Evolutionary conservation across 352 stramenopile species (phyloP).

Genomic region (Pythium grandisporangium): DNA sequence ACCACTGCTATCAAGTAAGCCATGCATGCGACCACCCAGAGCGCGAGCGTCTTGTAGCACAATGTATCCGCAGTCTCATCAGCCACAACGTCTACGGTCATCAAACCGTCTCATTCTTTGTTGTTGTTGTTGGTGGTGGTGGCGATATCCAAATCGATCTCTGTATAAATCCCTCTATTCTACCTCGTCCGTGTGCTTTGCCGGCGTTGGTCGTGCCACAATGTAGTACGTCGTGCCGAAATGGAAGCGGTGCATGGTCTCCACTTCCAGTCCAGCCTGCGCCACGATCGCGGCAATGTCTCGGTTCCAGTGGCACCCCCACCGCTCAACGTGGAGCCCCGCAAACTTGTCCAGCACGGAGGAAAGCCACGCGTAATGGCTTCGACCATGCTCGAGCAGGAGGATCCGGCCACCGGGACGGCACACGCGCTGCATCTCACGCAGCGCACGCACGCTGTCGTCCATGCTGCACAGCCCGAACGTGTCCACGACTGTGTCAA

Average conservation of each 20-base stretch:
- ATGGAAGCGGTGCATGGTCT: slow-evolving; percentile 87
- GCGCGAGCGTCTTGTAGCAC: too few species aligned
- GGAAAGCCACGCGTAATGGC: slow-evolving; percentile 85
- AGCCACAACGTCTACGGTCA: too few species aligned
- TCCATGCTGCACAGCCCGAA: slow-evolving; percentile 96
- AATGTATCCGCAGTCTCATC: too few species aligned
- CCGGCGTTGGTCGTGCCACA: slow-evolving; percentile 32
- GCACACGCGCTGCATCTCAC: slow-evolving; percentile 92
- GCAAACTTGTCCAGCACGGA: slow-evolving; percentile 91
- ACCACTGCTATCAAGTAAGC: too few species aligned
- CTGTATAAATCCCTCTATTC: too few species aligned
- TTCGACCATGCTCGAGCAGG: slow-evolving; percentile 93
- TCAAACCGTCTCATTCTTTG: too few species aligned
- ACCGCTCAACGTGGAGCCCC: slow-evolving; percentile 87
- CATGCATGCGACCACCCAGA: too few species aligned
- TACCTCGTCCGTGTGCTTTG: too few species aligned
- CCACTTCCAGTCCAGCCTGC: slow-evolving; percentile 74
- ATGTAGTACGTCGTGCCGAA: slow-evolving; percentile 95
- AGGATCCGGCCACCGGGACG: slow-evolving; percentile 82
- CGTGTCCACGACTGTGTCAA: slow-evolving; percentile 95
- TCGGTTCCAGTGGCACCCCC: slow-evolving; percentile 95
- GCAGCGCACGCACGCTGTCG: slow-evolving; percentile 84
- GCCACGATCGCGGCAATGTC: slow-evolving; percentile 89
- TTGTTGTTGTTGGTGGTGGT: too few species aligned
- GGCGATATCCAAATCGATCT: background rate